Evolutionary conservation across 306 rosid species (phyloP).

Genomic region (Castanea crenata): DNA sequence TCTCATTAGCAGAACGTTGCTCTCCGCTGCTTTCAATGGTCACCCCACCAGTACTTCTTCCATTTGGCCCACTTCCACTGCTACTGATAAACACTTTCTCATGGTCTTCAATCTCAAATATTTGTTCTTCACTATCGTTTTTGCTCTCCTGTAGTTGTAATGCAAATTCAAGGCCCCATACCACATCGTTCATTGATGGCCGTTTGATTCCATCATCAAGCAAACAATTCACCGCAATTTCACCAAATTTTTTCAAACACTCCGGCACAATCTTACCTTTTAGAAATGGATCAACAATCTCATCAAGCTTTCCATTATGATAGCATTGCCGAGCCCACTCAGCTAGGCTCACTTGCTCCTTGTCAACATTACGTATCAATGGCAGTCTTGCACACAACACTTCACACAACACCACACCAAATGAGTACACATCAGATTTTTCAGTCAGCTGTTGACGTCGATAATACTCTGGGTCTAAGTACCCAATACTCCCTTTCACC

Average conservation of each 20-base stretch:
- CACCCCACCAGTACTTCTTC: too few relatives aligned
- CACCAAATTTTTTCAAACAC: slow-evolving; percentile 16
- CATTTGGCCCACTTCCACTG: too few relatives aligned
- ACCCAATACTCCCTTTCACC: slow-evolving; percentile 31
- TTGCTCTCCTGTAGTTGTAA: too few relatives aligned
- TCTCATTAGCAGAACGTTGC: too few relatives aligned
- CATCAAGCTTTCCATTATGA: background rate
- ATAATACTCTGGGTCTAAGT: slow-evolving; percentile 30
- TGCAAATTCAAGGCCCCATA: slow-evolving; percentile 11
- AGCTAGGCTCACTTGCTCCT: slow-evolving; percentile 3
- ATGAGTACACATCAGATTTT: too few relatives aligned
- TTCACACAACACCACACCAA: too few relatives aligned
- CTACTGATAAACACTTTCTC: too few relatives aligned
- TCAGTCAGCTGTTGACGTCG: background rate
- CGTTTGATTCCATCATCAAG: too few relatives aligned
- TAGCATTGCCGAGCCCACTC: slow-evolving; percentile 17
- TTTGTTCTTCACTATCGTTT: too few relatives aligned
- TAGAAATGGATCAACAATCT: slow-evolving; percentile 14
- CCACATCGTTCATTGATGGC: too few relatives aligned
- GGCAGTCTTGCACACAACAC: background rate
- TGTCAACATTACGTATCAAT: background rate
- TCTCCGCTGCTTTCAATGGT: too few relatives aligned
- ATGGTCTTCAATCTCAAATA: too few relatives aligned
- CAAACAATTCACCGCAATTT: background rate
- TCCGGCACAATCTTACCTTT: slow-evolving; percentile 7